Percentiles rank a stretch among this genome's conserved stretches.
Evolutionary conservation across 805 yeast genomes (phyloP).

Genomic region (Blastobotrys peoriensis): DNA sequence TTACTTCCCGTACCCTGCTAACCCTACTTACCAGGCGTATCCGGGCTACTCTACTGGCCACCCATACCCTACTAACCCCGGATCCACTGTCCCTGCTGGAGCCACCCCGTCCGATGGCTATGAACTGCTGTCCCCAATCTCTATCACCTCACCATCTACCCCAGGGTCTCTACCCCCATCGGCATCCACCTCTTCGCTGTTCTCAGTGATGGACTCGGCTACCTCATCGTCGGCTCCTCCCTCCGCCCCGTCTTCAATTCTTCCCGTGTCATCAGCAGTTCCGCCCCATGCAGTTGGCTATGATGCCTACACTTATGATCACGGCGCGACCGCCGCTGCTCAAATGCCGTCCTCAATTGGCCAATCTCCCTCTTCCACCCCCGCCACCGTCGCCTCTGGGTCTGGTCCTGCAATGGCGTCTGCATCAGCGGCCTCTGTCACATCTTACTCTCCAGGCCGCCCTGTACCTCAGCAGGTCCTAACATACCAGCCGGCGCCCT

Average conservation of each 20-base stretch:
- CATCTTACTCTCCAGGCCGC: background rate
- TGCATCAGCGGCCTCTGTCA: background rate
- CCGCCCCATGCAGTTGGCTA: background rate
- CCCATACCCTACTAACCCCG: background rate
- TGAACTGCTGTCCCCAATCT: background rate
- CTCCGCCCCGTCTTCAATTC: background rate
- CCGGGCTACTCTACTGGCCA: background rate
- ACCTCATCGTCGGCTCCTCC: background rate
- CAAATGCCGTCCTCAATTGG: background rate
- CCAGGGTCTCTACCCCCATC: background rate
- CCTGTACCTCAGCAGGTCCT: background rate
- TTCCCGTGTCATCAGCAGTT: background rate
- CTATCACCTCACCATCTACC: background rate
- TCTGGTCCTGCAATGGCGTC: background rate
- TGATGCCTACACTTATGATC: background rate
- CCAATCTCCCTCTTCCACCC: background rate
- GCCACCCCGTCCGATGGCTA: background rate
- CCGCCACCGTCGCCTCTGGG: background rate
- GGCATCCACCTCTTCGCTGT: background rate
- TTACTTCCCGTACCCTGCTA: background rate
- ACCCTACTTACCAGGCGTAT: background rate
- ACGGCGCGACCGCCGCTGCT: background rate
- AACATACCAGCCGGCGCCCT: background rate
- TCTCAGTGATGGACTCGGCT: background rate
- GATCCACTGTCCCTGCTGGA: background rate